Conservation (phyloP, 139 green algal genomes). For the Chlamydomonas urium region DNA sequence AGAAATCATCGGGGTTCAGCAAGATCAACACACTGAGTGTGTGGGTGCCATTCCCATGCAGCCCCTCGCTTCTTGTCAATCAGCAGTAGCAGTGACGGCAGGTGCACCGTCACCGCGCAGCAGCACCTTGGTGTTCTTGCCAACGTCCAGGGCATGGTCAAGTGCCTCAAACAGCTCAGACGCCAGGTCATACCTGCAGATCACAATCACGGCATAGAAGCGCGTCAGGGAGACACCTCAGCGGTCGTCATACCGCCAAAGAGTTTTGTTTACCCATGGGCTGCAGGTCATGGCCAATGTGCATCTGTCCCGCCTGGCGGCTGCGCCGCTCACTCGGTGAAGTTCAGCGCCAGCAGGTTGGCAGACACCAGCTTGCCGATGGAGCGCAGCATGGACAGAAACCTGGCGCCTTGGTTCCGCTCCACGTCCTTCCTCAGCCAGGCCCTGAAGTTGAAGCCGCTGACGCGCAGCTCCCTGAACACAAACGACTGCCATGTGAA, state of each 20-base stretch:
- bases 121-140: conserved; percentile 68
- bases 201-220: not conserved
- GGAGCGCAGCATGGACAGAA: conserved; percentile 53
- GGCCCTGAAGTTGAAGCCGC: conserved; percentile 11
- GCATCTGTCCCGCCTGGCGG: too few species aligned
- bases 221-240: not conserved
- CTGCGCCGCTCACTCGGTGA: conserved; percentile 64
- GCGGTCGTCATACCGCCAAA: too few species aligned
- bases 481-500: conserved; percentile 76
- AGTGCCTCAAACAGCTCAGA: conserved; percentile 74
- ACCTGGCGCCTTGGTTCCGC: conserved; percentile 14
- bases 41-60: too few species aligned
- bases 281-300: too few species aligned
- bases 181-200: conserved; percentile 62
- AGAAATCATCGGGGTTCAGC: too few species aligned
- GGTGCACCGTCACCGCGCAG: too few species aligned
- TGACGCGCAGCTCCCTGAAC: conserved; percentile 42
- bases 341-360: conserved; percentile 60
- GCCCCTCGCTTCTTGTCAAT: too few species aligned
- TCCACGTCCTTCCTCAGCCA: not conserved
- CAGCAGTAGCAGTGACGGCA: too few species aligned
- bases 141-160: conserved; percentile 65
- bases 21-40: too few species aligned
- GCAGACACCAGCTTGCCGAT: conserved; percentile 72
- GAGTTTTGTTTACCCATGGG: too few species aligned